Conservation (phyloP, 1,284 basidiomycete genomes). For the Sporisorium graminicola region DNA sequence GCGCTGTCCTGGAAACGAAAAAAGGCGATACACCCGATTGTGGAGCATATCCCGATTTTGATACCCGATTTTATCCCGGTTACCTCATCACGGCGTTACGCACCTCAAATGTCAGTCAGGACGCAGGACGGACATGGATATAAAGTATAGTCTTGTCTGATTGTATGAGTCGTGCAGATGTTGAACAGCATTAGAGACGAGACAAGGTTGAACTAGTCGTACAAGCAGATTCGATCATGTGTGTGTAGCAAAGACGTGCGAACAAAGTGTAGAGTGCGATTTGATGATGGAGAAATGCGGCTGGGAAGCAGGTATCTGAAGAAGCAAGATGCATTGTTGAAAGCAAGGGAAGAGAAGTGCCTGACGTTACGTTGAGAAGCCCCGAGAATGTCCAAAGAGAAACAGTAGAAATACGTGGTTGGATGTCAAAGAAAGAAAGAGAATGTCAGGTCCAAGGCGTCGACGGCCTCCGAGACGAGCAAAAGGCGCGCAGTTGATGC, state of each 20-base stretch:
- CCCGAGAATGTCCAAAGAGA: slow-evolving; percentile 42
- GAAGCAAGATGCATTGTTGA: slow-evolving; percentile 47
- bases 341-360: slow-evolving; percentile 42
- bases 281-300: slow-evolving; percentile 10
- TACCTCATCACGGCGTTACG: background rate
- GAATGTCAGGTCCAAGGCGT: background rate
- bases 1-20: background rate
- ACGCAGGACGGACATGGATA: background rate
- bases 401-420: slow-evolving; percentile 3
- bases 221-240: slow-evolving; percentile 28
- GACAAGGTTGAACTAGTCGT: slow-evolving; percentile 59
- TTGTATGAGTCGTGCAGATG: slow-evolving; percentile 44
- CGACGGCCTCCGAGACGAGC: background rate
- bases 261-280: slow-evolving; percentile 17
- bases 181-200: slow-evolving; percentile 51
- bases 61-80: background rate
- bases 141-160: slow-evolving; percentile 21
- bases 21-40: background rate
- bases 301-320: slow-evolving; percentile 36
- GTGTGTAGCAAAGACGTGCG: slow-evolving; percentile 16
- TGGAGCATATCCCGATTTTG: slow-evolving; percentile 8
- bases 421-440: slow-evolving; percentile 16
- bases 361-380: slow-evolving; percentile 50
- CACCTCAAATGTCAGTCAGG: background rate
- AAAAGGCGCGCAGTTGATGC: slow-evolving; percentile 46